Evolutionary conservation across 805 yeast species (phyloP), one percentile per base, ranked within the genome.

Genomic region (Yarrowia yakushimensis): DNA sequence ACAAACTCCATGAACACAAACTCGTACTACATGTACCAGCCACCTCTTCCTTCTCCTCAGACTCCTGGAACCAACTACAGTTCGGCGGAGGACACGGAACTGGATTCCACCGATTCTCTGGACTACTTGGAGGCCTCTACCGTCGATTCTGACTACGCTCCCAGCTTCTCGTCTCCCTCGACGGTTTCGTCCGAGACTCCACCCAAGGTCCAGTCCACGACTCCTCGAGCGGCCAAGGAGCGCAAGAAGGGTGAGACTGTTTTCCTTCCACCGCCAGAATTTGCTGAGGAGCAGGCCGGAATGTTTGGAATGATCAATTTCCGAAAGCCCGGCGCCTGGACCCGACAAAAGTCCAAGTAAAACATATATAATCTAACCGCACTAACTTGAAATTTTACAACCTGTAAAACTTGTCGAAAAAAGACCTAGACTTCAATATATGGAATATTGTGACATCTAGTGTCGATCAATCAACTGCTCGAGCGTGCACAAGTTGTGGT

Each of bases 311-410:
- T 66, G 36, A 67, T 67, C 57, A 67, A 67, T 52, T 42, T 67
- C 39, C 61, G 69, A n/a, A 65, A 62, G 33, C 65, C 66, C 2
- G 67, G 68, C 8, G 69, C 69, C 8, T 67, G 69, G 69, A 65
- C 67, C 2, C 42, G 69, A 34, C 41, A 60, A 13, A 67, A 67
- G 52, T 39, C 66, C 18, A 55, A 55, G 48, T 41, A 45, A 45
- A 43, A 43, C 50, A 23, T 27, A 43, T 28, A 43, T 27, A 43
- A n/a, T n/a, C n/a, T n/a, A n/a, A n/a, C n/a, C n/a, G n/a, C n/a
- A 41, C 50, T 43, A 43, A 43, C 50, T 25, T 39, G n/a, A n/a
- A n/a, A n/a, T 39, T 39, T 13, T 20, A 15, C 18, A n/a, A 2
- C 18, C 8, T 15, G 15, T 1, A 15, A 13, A n/a, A n/a, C n/a